Percentiles rank a stretch among this genome's conserved stretches.
phyloP scores from a whole-genome alignment of 768 basidiomycete genomes.

The Phlebiopsis flavidoalba region DNA sequence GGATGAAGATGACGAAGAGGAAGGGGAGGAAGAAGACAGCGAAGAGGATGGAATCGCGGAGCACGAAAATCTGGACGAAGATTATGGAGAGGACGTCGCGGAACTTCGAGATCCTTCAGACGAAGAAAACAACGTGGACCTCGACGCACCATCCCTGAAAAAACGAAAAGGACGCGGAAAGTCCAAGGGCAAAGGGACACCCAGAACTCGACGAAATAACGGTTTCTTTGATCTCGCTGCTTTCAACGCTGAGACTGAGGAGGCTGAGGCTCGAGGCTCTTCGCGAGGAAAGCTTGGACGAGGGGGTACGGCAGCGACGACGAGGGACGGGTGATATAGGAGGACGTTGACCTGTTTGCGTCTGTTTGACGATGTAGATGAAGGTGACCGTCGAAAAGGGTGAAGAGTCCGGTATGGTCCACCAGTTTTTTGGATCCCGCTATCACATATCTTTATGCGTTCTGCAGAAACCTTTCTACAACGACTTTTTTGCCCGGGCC shows the following conservation, averaged over 20 bases:
- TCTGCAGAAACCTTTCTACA: constrained; percentile 57
- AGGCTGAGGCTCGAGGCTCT: constrained; percentile 59
- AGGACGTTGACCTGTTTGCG: constrained; percentile 61
- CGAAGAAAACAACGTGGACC: constrained; percentile 20
- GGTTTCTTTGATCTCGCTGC: constrained; percentile 83
- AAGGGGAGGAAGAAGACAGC: constrained; percentile 19
- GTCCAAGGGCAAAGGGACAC: constrained; percentile 25
- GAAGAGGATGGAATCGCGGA: constrained; percentile 25
- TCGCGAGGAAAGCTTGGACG: constrained; percentile 50
- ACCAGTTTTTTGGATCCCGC: neutral
- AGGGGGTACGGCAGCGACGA: constrained; percentile 45
- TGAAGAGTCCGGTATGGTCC: constrained; percentile 35
- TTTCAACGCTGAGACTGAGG: constrained; percentile 85
- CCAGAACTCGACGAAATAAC: constrained; percentile 64
- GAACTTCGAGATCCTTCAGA: constrained; percentile 28
- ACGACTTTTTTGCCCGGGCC: constrained; percentile 81
- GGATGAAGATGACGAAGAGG: constrained; percentile 25
- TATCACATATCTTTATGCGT: constrained; percentile 3
- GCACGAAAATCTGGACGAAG: constrained; percentile 20
- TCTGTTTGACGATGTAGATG: constrained; percentile 42
- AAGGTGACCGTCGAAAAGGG: constrained; percentile 40
- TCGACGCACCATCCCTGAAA: constrained; percentile 19
- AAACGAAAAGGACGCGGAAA: constrained; percentile 2
- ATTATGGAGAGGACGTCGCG: constrained; percentile 27
- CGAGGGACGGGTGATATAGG: constrained; percentile 48